These are phyloP conservation scores for Claviceps sp. DNA, from an alignment of 2,329 filamentous ascomycete species.

Conservation along the genomic window DNA sequence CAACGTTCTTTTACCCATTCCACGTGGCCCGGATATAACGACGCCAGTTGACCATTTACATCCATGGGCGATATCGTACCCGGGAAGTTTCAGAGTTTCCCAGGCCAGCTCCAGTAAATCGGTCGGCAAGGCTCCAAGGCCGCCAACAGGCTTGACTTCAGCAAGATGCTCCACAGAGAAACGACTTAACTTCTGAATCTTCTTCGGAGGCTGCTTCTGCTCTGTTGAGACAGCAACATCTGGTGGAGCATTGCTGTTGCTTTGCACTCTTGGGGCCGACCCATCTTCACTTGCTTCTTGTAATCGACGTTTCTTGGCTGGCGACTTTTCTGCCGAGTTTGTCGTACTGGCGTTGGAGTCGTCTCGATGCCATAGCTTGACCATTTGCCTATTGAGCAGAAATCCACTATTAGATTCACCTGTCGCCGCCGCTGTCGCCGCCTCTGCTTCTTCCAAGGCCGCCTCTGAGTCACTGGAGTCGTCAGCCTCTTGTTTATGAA, in stretches of 20 bases:
- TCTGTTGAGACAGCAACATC: slow-evolving; percentile 6
- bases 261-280: slow-evolving; percentile 3
- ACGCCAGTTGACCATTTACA: slow-evolving; percentile 36
- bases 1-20: slow-evolving; percentile 70
- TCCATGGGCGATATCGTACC: slow-evolving; percentile 7
- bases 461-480: slow-evolving; percentile 40
- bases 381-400: slow-evolving; percentile 28
- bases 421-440: slow-evolving; percentile 14
- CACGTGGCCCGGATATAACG: slow-evolving; percentile 64
- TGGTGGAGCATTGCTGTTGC: background rate
- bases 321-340: slow-evolving; percentile 11
- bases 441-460: slow-evolving; percentile 30
- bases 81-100: slow-evolving; percentile 10
- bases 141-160: slow-evolving; percentile 14
- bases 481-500: slow-evolving; percentile 52
- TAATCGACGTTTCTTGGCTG: slow-evolving; percentile 21
- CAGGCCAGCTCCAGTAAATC: slow-evolving; percentile 10
- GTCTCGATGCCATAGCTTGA: slow-evolving; percentile 24
- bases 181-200: slow-evolving; percentile 16
- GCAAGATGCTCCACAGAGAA: slow-evolving; percentile 17
- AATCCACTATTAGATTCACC: slow-evolving; percentile 23
- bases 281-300: slow-evolving; percentile 15
- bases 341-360: slow-evolving; percentile 3
- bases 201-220: slow-evolving; percentile 18
- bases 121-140: slow-evolving; percentile 15